A percentile compares a stretch with the other conserved stretches of the same genome.
These are phyloP conservation scores for Kwoniella mangroviensis DNA, from an alignment of 768 basidiomycete genomes.

Conservation along the genomic window DNA sequence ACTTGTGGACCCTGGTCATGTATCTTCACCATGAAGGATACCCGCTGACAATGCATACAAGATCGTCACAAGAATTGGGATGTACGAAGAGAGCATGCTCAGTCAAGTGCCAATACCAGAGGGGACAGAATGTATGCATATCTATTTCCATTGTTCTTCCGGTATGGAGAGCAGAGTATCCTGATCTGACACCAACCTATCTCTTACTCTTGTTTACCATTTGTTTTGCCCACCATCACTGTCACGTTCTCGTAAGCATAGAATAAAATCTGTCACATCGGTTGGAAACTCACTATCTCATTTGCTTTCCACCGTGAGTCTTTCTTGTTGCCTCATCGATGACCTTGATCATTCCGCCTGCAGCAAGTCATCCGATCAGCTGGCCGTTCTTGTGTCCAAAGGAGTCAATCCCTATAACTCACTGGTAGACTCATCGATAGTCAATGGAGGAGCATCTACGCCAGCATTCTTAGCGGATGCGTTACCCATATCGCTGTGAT, in stretches of 20 bases:
- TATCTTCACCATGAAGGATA: too few species aligned
- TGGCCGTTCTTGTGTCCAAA: too few species aligned
- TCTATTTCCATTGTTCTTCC: too few species aligned
- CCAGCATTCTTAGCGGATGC: conserved; percentile 13
- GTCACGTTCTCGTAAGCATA: too few species aligned
- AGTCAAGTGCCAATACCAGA: too few species aligned
- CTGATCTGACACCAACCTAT: too few species aligned
- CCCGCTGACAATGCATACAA: too few species aligned
- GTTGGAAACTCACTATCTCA: conserved; percentile 17
- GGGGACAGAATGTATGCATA: too few species aligned
- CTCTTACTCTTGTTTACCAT: neutral
- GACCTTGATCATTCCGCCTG: conserved; percentile 21
- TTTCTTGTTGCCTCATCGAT: conserved; percentile 17
- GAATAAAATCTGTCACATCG: neutral
- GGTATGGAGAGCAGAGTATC: too few species aligned
- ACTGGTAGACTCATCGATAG: conserved; percentile 4
- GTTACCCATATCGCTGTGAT: conserved; percentile 18
- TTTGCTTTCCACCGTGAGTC: conserved; percentile 11
- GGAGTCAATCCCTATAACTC: neutral
- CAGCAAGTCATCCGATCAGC: neutral
- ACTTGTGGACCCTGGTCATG: too few species aligned
- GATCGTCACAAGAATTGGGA: too few species aligned
- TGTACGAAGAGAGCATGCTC: too few species aligned
- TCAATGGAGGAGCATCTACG: conserved; percentile 12
- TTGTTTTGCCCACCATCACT: conserved; percentile 9